A percentile compares a stretch with the other conserved stretches of the same genome.
These are phyloP conservation scores for Cyberlindnera veronae DNA, from an alignment of 805 yeast genomes.

Conservation along the genomic window DNA sequence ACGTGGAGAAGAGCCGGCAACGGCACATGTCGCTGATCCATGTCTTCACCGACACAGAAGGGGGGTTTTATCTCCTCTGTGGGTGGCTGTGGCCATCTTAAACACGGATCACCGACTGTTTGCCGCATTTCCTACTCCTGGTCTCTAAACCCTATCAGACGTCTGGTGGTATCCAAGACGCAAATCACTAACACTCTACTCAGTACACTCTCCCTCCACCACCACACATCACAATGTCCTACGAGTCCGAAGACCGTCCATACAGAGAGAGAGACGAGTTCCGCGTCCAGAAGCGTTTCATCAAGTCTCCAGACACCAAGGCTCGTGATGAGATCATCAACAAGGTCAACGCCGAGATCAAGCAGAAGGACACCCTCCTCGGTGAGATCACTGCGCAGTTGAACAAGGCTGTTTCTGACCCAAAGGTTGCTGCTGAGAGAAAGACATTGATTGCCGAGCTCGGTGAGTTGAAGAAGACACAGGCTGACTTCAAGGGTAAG, in stretches of 20 bases:
- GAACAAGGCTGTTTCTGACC: conserved; percentile 48
- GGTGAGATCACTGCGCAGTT: conserved; percentile 52
- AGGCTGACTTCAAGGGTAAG: conserved; percentile 43
- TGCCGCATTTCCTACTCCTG: too few species aligned
- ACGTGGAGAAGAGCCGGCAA: conserved; percentile 6
- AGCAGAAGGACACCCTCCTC: conserved; percentile 54
- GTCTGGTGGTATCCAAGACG: too few species aligned
- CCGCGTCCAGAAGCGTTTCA: conserved; percentile 35
- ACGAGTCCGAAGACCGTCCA: conserved; percentile 11
- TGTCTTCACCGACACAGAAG: too few species aligned
- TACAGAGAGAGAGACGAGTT: conserved; percentile 17
- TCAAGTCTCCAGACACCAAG: conserved; percentile 72
- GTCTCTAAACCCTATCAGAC: too few species aligned
- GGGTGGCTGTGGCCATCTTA: too few species aligned
- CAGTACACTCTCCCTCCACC: neutral
- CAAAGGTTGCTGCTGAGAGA: conserved; percentile 45
- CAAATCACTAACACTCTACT: too few species aligned
- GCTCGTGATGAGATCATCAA: conserved; percentile 58
- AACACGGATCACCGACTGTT: too few species aligned
- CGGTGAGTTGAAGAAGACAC: conserved; percentile 42
- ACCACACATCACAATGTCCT: conserved; percentile 10
- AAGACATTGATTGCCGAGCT: conserved; percentile 51
- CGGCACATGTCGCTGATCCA: too few species aligned
- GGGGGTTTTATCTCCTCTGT: too few species aligned
- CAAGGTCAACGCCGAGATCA: conserved; percentile 55